Evolutionary conservation across 2,329 filamentous ascomycete genomes (phyloP).

Genomic region (Bipolaris oryzae): DNA sequence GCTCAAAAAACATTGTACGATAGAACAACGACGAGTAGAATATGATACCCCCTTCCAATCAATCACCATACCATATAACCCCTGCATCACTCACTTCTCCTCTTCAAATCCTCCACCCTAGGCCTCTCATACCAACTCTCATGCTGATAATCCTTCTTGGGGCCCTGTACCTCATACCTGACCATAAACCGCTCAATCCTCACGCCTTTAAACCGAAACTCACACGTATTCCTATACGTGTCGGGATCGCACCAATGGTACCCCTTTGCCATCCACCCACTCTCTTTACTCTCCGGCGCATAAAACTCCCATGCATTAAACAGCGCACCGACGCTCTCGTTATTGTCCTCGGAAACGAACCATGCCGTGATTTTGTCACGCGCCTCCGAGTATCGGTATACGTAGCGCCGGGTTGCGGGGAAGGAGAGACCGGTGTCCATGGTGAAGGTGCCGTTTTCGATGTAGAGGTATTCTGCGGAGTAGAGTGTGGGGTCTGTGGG

Average conservation of each 20-base stretch:
- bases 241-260: slow-evolving; percentile 75
- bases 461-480: slow-evolving; percentile 66
- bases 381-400: slow-evolving; percentile 71
- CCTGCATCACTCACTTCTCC: background rate
- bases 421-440: slow-evolving; percentile 64
- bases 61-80: background rate
- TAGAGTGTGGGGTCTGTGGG: slow-evolving; percentile 55
- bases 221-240: slow-evolving; percentile 72
- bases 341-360: slow-evolving; percentile 72
- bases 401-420: slow-evolving; percentile 68
- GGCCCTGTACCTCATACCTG: slow-evolving; percentile 70
- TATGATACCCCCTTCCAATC: slow-evolving; percentile 12
- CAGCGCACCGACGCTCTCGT: slow-evolving; percentile 73
- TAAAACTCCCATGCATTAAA: slow-evolving; percentile 76
- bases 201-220: slow-evolving; percentile 60
- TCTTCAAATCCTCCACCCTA: background rate
- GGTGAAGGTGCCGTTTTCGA: slow-evolving; percentile 70
- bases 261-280: slow-evolving; percentile 68
- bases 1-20: slow-evolving; percentile 1
- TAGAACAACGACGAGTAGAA: background rate
- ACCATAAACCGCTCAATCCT: slow-evolving; percentile 48
- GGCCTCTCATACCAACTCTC: slow-evolving; percentile 47
- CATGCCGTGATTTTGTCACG: slow-evolving; percentile 70
- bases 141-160: slow-evolving; percentile 72
- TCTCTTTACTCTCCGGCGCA: slow-evolving; percentile 37